Conservation (phyloP, 2,329 filamentous ascomycete genomes). For the Whalleya microplaca region DNA sequence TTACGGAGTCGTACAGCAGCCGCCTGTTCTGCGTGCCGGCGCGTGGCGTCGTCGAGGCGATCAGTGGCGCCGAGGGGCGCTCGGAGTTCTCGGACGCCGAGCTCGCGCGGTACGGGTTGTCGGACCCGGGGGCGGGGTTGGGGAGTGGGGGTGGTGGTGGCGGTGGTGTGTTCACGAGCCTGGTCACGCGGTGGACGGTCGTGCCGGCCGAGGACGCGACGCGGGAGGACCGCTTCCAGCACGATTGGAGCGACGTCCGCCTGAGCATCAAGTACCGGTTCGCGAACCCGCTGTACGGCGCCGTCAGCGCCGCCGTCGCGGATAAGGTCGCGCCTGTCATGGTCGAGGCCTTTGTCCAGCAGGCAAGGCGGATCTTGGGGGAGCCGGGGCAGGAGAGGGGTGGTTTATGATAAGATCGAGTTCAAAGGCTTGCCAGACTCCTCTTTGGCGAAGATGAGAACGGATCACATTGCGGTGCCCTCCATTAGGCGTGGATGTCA, state of each 20-base stretch:
- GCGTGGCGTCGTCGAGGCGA: conserved; percentile 71
- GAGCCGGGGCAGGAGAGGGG: conserved; percentile 8
- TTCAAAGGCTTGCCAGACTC: background rate
- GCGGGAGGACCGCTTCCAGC: conserved; percentile 31
- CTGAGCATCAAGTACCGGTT: conserved; percentile 83
- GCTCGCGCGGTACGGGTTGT: conserved; percentile 33
- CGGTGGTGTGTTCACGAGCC: conserved; percentile 64
- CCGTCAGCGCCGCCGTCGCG: conserved; percentile 79
- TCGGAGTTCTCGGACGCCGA: conserved; percentile 46
- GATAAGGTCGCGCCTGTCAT: conserved; percentile 84
- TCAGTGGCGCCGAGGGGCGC: conserved; percentile 62
- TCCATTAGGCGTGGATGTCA: no score
- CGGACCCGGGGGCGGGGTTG: conserved; percentile 9
- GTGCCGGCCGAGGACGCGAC: conserved; percentile 48
- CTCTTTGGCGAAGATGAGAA: background rate
- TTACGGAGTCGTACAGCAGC: conserved; percentile 83
- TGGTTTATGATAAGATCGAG: background rate
- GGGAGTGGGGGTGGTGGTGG: no score
- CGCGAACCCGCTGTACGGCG: conserved; percentile 83
- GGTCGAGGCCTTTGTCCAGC: conserved; percentile 90
- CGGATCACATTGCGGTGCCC: background rate
- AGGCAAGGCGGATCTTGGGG: conserved; percentile 65
- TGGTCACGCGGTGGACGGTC: conserved; percentile 73
- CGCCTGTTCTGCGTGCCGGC: conserved; percentile 77
- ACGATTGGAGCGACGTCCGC: conserved; percentile 70